Evolutionary conservation across 2,329 filamentous ascomycete species (phyloP).

Genomic region (Colletotrichum lupini): DNA sequence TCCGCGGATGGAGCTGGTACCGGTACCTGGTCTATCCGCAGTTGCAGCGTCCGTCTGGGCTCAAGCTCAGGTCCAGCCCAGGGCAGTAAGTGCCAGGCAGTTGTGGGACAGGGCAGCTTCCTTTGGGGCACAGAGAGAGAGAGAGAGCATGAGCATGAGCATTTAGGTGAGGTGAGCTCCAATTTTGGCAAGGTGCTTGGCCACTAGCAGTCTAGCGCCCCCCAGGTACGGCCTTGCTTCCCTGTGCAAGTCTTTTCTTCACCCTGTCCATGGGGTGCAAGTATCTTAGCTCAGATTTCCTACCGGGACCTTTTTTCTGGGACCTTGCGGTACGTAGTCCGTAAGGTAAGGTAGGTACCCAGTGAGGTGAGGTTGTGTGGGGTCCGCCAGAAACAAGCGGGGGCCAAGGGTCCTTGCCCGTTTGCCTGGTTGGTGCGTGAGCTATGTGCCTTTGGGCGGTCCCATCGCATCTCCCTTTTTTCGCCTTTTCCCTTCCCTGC

Average conservation of each 20-base stretch:
- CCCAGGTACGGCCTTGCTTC: neutral
- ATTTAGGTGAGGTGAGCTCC: neutral
- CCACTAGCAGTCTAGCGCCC: neutral
- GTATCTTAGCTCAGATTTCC: neutral
- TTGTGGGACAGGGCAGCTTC: neutral
- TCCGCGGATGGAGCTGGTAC: constrained; percentile 11
- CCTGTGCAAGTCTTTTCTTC: neutral
- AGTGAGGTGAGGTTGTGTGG: neutral
- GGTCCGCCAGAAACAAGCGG: constrained; percentile 28
- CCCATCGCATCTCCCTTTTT: constrained; percentile 27
- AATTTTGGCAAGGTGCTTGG: neutral
- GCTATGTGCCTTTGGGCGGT: constrained; percentile 5
- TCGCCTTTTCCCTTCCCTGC: constrained; percentile 25
- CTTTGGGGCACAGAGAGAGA: neutral
- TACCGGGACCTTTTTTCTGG: neutral
- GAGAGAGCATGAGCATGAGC: neutral
- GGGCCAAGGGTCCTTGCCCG: constrained; percentile 30
- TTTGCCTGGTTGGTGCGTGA: neutral
- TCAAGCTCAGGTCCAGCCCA: neutral
- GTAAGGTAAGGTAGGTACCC: too few relatives aligned
- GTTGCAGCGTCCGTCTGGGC: neutral
- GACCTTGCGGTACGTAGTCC: neutral
- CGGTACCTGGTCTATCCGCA: constrained; percentile 10
- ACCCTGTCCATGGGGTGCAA: neutral
- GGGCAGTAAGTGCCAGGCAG: neutral